These are phyloP conservation scores for Beauveria pseudobassiana DNA, from an alignment of 2,329 filamentous ascomycete genomes.

Conservation along the genomic window DNA sequence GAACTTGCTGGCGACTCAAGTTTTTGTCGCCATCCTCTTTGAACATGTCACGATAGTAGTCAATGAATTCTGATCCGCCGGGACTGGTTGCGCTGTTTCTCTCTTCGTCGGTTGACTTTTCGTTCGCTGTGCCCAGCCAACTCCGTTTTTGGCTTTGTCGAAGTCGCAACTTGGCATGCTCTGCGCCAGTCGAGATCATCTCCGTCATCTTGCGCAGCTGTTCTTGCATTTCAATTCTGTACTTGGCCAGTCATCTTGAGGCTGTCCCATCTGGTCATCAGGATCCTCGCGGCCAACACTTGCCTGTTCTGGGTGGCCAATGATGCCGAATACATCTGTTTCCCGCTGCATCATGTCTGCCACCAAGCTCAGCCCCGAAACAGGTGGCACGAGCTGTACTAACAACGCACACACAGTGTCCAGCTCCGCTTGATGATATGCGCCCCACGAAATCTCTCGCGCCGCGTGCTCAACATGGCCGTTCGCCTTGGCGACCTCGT, in stretches of 20 bases:
- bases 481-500: constrained; percentile 6
- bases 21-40: neutral
- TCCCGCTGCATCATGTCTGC: constrained; percentile 8
- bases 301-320: constrained; percentile 15
- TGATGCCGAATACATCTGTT: constrained; percentile 17
- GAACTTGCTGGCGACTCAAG: neutral
- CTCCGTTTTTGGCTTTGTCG: neutral
- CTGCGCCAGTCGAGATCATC: neutral
- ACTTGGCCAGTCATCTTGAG: neutral
- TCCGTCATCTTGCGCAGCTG: neutral
- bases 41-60: neutral
- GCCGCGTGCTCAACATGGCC: constrained; percentile 6
- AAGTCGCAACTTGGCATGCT: constrained; percentile 1
- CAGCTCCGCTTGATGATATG: neutral
- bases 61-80: neutral
- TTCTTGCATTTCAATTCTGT: neutral
- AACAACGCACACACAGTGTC: neutral
- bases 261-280: neutral
- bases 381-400: neutral
- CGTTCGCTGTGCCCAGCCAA: neutral
- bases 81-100: neutral
- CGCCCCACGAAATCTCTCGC: constrained; percentile 7
- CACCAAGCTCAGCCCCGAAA: constrained; percentile 3
- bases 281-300: neutral
- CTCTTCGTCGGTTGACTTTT: neutral